A percentile compares a stretch with the other conserved stretches of the same genome.
These are phyloP conservation scores for Daldinia concentrica DNA, from an alignment of 495 filamentous ascomycete species.

Conservation along the genomic window DNA sequence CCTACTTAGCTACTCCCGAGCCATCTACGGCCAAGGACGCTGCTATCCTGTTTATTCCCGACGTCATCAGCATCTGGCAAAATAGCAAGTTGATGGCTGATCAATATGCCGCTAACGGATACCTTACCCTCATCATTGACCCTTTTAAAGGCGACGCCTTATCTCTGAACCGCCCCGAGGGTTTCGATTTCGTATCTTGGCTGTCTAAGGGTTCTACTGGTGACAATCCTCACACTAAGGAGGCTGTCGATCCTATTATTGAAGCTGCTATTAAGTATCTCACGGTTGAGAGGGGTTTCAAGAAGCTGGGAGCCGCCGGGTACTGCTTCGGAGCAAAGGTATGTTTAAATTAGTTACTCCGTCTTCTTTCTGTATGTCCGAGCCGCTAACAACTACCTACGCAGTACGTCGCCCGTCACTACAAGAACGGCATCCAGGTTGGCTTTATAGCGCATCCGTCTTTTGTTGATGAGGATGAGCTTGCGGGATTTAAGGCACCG, in stretches of 20 bases:
- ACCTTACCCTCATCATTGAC: slow-evolving; percentile 79
- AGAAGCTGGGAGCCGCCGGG: slow-evolving; percentile 75
- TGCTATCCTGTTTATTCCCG: slow-evolving; percentile 67
- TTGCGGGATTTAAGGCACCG: slow-evolving; percentile 73
- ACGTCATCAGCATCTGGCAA: slow-evolving; percentile 76
- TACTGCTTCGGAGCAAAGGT: slow-evolving; percentile 82
- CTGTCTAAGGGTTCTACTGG: slow-evolving; percentile 55
- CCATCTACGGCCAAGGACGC: slow-evolving; percentile 55
- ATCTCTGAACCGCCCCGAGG: slow-evolving; percentile 62
- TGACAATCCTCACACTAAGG: slow-evolving; percentile 66
- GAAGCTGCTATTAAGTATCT: slow-evolving; percentile 57
- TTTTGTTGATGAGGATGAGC: slow-evolving; percentile 79
- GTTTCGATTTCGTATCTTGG: slow-evolving; percentile 71
- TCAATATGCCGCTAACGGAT: slow-evolving; percentile 83
- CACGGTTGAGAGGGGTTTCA: slow-evolving; percentile 61
- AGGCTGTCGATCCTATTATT: slow-evolving; percentile 65
- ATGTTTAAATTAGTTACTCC: slow-evolving; percentile 25
- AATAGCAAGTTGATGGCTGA: slow-evolving; percentile 85
- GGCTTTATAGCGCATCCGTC: slow-evolving; percentile 81
- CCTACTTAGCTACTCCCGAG: slow-evolving; percentile 60
- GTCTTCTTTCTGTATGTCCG: background rate
- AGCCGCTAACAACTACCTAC: slow-evolving; percentile 11
- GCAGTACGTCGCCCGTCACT: slow-evolving; percentile 59
- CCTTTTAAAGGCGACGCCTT: slow-evolving; percentile 78
- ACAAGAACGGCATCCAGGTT: slow-evolving; percentile 59